phyloP scores from a whole-genome alignment of 73 alveolate genomes.

The Uronychia binucleata region DNA sequence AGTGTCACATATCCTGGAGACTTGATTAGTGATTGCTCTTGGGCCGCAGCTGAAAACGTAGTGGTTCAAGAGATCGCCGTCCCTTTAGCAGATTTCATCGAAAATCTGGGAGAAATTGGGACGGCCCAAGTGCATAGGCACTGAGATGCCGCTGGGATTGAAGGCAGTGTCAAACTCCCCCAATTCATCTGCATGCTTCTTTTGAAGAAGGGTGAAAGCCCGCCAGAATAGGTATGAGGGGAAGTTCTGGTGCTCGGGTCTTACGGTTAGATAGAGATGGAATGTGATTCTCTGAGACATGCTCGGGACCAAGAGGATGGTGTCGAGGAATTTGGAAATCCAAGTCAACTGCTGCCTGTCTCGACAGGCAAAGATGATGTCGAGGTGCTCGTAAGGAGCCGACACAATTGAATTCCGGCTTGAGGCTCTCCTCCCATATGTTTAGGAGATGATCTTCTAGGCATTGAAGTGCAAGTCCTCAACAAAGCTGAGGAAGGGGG shows the following conservation, averaged over 20 bases:
- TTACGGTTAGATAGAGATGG: conserved; percentile 4
- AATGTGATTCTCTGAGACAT: conserved; percentile 1
- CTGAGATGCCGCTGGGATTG: too few relatives aligned
- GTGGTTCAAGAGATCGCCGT: too few relatives aligned
- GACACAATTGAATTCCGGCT: background rate
- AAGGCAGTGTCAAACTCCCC: too few relatives aligned
- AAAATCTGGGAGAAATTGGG: too few relatives aligned
- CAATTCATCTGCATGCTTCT: too few relatives aligned
- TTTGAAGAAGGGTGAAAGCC: conserved; percentile 23
- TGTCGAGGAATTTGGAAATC: conserved; percentile 15
- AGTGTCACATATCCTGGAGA: too few relatives aligned
- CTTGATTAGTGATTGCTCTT: too few relatives aligned
- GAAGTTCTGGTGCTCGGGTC: conserved; percentile 4
- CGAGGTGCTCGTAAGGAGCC: background rate
- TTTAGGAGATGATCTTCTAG: background rate
- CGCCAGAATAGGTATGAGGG: conserved; percentile 39
- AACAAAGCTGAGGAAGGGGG: conserved; percentile 13
- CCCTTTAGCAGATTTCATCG: too few relatives aligned
- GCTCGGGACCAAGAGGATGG: background rate
- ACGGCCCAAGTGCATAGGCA: too few relatives aligned
- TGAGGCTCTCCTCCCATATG: background rate
- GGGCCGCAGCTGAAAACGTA: too few relatives aligned
- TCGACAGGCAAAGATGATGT: background rate
- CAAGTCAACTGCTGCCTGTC: conserved; percentile 28
- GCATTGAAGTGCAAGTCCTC: background rate